phyloP scores from a whole-genome alignment of 805 yeast species.

The Schwanniomyces yamadae region DNA sequence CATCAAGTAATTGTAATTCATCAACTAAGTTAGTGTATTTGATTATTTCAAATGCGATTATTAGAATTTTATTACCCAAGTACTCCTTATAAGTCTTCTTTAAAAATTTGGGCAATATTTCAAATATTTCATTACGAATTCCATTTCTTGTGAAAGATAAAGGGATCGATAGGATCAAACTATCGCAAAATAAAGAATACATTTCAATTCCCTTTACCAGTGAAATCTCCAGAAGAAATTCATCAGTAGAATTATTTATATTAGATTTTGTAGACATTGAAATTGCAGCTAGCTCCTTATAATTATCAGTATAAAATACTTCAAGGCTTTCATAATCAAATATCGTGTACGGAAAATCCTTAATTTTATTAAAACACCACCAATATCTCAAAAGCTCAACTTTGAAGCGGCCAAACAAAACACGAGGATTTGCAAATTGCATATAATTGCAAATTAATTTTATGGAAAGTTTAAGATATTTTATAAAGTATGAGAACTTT shows the following conservation, averaged over 20 bases:
- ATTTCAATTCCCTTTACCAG: slow-evolving; percentile 11
- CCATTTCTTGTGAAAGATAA: slow-evolving; percentile 44
- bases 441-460: slow-evolving; percentile 17
- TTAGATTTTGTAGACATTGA: slow-evolving; percentile 12
- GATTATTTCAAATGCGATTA: slow-evolving; percentile 39
- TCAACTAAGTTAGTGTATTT: slow-evolving; percentile 39
- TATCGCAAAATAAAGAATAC: slow-evolving; percentile 24
- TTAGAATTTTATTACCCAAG: slow-evolving; percentile 21
- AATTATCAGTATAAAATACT: slow-evolving; percentile 33
- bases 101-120: slow-evolving; percentile 11
- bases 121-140: slow-evolving; percentile 29
- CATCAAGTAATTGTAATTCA: slow-evolving; percentile 14
- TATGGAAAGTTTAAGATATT: slow-evolving; percentile 30
- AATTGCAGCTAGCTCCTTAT: slow-evolving; percentile 40
- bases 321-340: slow-evolving; percentile 33
- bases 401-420: slow-evolving; percentile 29
- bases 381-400: slow-evolving; percentile 43
- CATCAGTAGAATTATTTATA: slow-evolving; percentile 13
- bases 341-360: slow-evolving; percentile 39
- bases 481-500: slow-evolving; percentile 24
- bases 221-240: slow-evolving; percentile 13
- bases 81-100: slow-evolving; percentile 21
- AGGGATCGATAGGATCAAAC: slow-evolving; percentile 42
- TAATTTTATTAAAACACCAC: slow-evolving; percentile 34
- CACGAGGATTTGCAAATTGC: slow-evolving; percentile 9